These are phyloP conservation scores for Crithidia bombi DNA, from an alignment of 208 protist species.

Conservation along the genomic window DNA sequence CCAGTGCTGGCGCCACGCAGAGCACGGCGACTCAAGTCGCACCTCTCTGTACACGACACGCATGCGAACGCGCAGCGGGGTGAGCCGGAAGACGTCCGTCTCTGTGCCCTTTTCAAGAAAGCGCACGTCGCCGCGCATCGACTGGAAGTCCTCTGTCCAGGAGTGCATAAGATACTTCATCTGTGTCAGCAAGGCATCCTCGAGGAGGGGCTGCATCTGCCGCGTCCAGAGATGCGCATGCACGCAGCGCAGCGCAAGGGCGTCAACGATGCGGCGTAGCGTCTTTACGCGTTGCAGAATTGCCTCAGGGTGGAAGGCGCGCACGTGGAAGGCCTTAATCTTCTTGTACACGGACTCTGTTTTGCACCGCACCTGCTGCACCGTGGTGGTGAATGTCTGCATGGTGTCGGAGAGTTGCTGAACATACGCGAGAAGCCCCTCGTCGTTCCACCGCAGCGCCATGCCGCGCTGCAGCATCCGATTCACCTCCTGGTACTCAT, in stretches of 20 bases:
- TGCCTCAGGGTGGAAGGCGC: conserved; percentile 58
- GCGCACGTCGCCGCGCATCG: conserved; percentile 71
- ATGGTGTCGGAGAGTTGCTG: conserved; percentile 68
- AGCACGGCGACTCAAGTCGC: conserved; percentile 54
- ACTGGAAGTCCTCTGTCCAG: conserved; percentile 86
- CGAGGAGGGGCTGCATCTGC: conserved; percentile 72
- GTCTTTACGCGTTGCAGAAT: conserved; percentile 66
- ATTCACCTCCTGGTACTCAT: conserved; percentile 78
- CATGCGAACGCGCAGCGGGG: conserved; percentile 86
- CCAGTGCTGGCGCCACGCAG: conserved; percentile 83
- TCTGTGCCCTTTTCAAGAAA: conserved; percentile 57
- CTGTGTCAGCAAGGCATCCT: conserved; percentile 69
- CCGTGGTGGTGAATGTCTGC: conserved; percentile 54
- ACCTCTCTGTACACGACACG: conserved; percentile 83
- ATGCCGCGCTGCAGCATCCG: conserved; percentile 59
- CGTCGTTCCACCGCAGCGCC: conserved; percentile 74
- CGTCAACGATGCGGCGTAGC: conserved; percentile 56
- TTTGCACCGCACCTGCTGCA: conserved; percentile 65
- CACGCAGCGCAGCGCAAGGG: conserved; percentile 60
- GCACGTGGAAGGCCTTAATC: conserved; percentile 47
- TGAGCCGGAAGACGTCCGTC: conserved; percentile 81
- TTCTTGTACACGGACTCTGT: conserved; percentile 58
- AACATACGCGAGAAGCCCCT: conserved; percentile 51
- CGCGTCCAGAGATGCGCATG: conserved; percentile 74
- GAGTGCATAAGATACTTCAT: conserved; percentile 69